Evolutionary conservation across 305 asterid species (phyloP).

Genomic region (Plantago lanceolata): DNA sequence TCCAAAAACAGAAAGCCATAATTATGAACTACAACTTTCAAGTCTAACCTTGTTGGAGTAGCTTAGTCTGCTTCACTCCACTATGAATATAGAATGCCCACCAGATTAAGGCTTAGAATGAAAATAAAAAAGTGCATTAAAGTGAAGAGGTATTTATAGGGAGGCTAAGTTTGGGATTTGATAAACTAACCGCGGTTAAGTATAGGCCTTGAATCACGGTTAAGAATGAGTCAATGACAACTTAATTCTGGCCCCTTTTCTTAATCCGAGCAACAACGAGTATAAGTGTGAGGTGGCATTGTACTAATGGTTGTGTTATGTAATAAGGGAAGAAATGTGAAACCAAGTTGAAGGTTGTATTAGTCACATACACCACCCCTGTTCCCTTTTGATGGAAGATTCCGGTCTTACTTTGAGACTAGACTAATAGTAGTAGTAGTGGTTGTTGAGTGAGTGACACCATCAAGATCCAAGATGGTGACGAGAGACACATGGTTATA

Average conservation of each 20-base stretch:
- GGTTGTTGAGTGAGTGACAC: too few species aligned
- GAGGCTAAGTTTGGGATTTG: background rate
- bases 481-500: too few species aligned
- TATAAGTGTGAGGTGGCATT: slow-evolving; percentile 32
- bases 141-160: background rate
- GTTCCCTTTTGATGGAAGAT: too few species aligned
- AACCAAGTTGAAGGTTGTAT: slow-evolving; percentile 20
- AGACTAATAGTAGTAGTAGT: too few species aligned
- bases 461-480: background rate
- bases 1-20: too few species aligned
- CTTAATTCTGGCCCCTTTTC: background rate
- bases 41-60: background rate
- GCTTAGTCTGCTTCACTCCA: background rate
- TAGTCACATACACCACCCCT: slow-evolving; percentile 7
- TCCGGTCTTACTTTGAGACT: too few species aligned
- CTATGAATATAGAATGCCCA: too few species aligned
- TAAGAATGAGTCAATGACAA: background rate
- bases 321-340: slow-evolving; percentile 10
- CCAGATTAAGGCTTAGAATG: background rate
- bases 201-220: background rate
- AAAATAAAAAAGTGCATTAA: background rate
- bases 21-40: too few species aligned
- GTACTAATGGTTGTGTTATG: slow-evolving; percentile 29
- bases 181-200: slow-evolving; percentile 4
- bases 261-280: background rate